phyloP scores from a whole-genome alignment of 2,329 filamentous ascomycete species.

The Beauveria sp. region DNA sequence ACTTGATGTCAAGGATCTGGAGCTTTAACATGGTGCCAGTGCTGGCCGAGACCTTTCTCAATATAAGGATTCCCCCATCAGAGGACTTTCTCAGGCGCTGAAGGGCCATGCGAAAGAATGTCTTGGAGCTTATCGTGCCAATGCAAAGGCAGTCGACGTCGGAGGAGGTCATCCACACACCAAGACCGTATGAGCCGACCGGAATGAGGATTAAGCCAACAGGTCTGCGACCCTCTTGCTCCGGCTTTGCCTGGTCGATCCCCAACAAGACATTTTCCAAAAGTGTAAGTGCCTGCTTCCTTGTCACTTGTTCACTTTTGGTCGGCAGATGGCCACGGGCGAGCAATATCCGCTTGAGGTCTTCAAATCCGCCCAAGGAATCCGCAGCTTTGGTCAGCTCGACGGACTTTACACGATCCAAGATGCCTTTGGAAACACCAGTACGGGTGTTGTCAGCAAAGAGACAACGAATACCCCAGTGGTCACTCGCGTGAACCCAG shows the following conservation, averaged over 20 bases:
- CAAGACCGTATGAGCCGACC: constrained; percentile 59
- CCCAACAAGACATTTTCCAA: constrained; percentile 36
- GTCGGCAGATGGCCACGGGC: constrained; percentile 37
- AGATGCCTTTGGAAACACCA: not conserved
- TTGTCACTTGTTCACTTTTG: constrained; percentile 30
- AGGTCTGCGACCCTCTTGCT: constrained; percentile 14
- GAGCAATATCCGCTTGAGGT: constrained; percentile 31
- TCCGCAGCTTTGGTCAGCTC: constrained; percentile 21
- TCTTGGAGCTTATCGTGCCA: constrained; percentile 50
- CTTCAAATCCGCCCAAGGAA: constrained; percentile 23
- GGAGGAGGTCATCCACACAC: constrained; percentile 51
- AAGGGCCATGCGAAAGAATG: constrained; percentile 52
- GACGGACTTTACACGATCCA: constrained; percentile 19
- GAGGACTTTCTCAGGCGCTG: constrained; percentile 45
- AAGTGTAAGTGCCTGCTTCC: constrained; percentile 36
- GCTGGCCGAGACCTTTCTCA: constrained; percentile 50
- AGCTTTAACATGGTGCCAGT: constrained; percentile 59
- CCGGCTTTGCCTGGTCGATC: constrained; percentile 13
- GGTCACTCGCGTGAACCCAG: constrained; percentile 39
- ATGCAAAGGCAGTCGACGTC: constrained; percentile 61
- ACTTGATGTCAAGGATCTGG: constrained; percentile 46
- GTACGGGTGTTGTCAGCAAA: constrained; percentile 17
- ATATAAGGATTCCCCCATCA: constrained; percentile 35
- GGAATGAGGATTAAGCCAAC: constrained; percentile 44
- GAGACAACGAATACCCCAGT: constrained; percentile 48